Evolutionary conservation across 495 filamentous ascomycete genomes (phyloP), one percentile per base, ranked within the genome.

Genomic region (Penicillium dipodomyicola): DNA sequence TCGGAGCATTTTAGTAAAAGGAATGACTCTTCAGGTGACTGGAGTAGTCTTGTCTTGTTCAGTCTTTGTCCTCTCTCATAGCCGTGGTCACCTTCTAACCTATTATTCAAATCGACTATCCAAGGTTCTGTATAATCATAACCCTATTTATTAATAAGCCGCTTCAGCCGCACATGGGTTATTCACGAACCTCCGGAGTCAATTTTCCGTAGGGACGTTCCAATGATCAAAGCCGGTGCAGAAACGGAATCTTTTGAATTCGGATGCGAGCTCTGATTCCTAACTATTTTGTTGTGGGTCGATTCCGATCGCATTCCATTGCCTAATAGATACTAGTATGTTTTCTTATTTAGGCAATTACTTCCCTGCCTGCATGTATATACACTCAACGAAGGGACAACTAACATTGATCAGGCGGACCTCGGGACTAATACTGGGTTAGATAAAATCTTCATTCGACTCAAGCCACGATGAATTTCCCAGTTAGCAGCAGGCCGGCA

Each of bases 161-260:
- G 43, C 3, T 37, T 50, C 22, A 51, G 49, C 35, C 22, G 33
- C 33, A 51, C 4, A 40, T 51, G 22, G 20, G 23, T 51, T 23
- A 50, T 27, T 22, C n/a, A 15, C 22, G 7, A 27, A 6, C 6
- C 9, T 6, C 15, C 5, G 6, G 12, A 3, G 0, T 8, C 27
- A 3, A 29, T n/a, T 37, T 37, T n/a, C 5, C 2, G 9, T 11
- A 30, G 6, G 33, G 8, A n/a, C 15, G 15, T 2, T 2, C 5
- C 14, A 37, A 37, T 37, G 12, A 37, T 15, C 33, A n/a, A 37
- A 15, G n/a, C 7, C 14, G n/a, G n/a, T n/a, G 12, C 6, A 5
- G 14, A 37, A n/a, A 5, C 33, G 33, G 33, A 37, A 37, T 2
- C 5, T 7, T 7, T n/a, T 7, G 5, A n/a, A n/a, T 17, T 39